Conservation (phyloP, 495 filamentous ascomycete species). For the Astrothelium subdiscretum region DNA sequence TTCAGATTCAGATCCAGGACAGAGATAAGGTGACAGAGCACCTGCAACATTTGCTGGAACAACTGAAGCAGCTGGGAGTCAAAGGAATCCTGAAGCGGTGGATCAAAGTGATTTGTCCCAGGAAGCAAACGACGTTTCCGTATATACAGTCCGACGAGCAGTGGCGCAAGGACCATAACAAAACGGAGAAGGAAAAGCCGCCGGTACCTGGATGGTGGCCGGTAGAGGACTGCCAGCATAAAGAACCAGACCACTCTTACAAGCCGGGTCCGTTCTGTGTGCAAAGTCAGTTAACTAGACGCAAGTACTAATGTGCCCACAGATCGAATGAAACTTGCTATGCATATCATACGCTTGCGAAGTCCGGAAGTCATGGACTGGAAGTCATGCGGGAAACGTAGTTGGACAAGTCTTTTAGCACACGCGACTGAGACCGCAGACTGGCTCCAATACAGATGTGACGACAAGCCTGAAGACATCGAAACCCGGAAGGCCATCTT, state of each 20-base stretch:
- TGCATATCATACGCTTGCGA: slow-evolving; percentile 12
- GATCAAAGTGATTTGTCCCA: slow-evolving; percentile 72
- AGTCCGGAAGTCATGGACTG: neutral
- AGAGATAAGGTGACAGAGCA: slow-evolving; percentile 27
- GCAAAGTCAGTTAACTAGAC: too few relatives aligned
- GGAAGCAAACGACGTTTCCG: slow-evolving; percentile 73
- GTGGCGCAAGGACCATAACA: slow-evolving; percentile 14
- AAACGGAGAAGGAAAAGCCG: slow-evolving; percentile 10
- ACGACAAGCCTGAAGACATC: slow-evolving; percentile 31
- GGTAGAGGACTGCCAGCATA: slow-evolving; percentile 47
- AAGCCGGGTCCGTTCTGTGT: neutral
- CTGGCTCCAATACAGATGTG: slow-evolving; percentile 27
- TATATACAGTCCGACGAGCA: slow-evolving; percentile 33
- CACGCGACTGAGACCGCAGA: slow-evolving; percentile 10
- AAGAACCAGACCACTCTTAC: slow-evolving; percentile 64
- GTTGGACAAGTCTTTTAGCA: slow-evolving; percentile 34
- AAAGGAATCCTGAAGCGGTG: slow-evolving; percentile 67
- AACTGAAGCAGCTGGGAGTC: slow-evolving; percentile 62
- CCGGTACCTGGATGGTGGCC: slow-evolving; percentile 81
- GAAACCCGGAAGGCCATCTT: slow-evolving; percentile 35
- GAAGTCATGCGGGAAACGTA: slow-evolving; percentile 27
- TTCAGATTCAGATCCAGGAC: neutral
- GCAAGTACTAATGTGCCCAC: slow-evolving; percentile 1
- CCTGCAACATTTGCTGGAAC: slow-evolving; percentile 52
- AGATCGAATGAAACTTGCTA: slow-evolving; percentile 34